These are phyloP conservation scores for Bocquillonia castaneifolia DNA, from an alignment of 441 rosid genomes.

Conservation along the genomic window DNA sequence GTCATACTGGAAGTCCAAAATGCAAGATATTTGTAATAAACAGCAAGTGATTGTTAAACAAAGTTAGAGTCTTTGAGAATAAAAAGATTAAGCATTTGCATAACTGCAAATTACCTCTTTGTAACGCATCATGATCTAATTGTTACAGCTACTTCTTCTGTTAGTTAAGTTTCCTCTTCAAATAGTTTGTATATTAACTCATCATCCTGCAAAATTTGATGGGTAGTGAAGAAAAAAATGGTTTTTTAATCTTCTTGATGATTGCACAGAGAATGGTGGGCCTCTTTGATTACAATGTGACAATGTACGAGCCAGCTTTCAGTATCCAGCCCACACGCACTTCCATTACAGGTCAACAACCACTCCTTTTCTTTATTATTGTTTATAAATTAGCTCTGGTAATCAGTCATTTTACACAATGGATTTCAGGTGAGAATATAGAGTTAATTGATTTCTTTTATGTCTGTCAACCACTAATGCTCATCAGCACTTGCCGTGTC, in stretches of 20 bases:
- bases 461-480: too few species aligned
- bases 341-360: not conserved
- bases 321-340: not conserved
- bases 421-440: not conserved
- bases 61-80: not conserved
- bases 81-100: not conserved
- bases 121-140: constrained; percentile 53
- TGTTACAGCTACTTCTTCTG: constrained; percentile 15
- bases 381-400: not conserved
- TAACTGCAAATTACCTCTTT: constrained; percentile 35
- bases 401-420: not conserved
- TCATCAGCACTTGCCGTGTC: too few species aligned
- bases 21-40: not conserved
- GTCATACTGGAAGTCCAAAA: not conserved
- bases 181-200: not conserved
- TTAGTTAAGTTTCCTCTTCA: not conserved
- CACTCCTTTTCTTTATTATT: not conserved
- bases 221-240: not conserved
- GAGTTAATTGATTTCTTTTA: too few species aligned
- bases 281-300: not conserved
- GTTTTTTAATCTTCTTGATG: not conserved
- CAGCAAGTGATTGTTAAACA: not conserved
- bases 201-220: not conserved
- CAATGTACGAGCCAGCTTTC: not conserved
- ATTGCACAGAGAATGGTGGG: constrained; percentile 10